Evolutionary conservation across 768 basidiomycete genomes (phyloP), one percentile per base, ranked within the genome.

Genomic region (Termitomyces sp.): DNA sequence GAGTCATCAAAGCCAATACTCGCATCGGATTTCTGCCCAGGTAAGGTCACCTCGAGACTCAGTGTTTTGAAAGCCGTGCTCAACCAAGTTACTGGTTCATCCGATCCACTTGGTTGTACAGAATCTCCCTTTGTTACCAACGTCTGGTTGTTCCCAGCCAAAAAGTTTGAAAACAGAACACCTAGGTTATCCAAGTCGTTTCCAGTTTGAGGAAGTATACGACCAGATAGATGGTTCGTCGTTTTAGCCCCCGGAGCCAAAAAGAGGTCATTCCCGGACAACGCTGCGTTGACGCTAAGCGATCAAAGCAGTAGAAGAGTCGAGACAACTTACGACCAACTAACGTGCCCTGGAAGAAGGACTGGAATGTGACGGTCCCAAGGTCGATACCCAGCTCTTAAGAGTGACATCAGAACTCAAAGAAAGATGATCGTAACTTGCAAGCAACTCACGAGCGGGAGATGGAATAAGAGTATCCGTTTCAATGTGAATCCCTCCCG

Each of bases 1-100:
- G 48, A 5, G 32, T 44, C n/a, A 4, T n/a, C 8, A 8, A 27
- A 46, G 2, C 4, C 32, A 32, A 16, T 62, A 36, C 76, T 64
- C 55, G 80, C 83, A 46, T 77, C 66, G 60, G 79, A 82, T 56
- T 76, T 77, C 67, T 85, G 73, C 10, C 87, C 88, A 14, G 85
- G 84, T 13, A 90, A 74, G 29, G 72, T 77, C 29, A 90, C 87
- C 7, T 79, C 61, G 9, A 90, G 76, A 7, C 79, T 77, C 32
- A 90, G 70, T 5, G 85, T 82, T 70, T 84, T 77, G 74, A 90
- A 89, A 5, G 88, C 87, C n/a, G 79, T 75, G 46, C 79, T 86
- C 41, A 90, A 68, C 88, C 87, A 89, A 3, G 69, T 67, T 14
- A 89, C 83, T 0, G 80, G 72, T 22, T 69, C 70, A 56, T 69